Evolutionary conservation across 805 yeast genomes (phyloP), one percentile per base, ranked within the genome.

Genomic region (Yarrowia deformans): DNA sequence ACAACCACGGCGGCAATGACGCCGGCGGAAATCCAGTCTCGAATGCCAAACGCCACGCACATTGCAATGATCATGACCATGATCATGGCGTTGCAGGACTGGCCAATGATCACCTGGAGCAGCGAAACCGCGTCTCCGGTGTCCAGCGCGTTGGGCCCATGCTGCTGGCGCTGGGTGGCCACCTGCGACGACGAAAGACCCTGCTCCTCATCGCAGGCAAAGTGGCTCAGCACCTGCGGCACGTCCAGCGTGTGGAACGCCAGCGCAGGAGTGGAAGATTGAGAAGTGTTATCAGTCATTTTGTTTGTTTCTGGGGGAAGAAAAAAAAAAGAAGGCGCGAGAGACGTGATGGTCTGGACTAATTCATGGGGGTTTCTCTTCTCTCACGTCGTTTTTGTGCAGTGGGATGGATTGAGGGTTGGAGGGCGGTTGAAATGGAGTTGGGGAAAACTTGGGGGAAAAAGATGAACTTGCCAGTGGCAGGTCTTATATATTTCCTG

Each of bases 11-110:
- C 88, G 1, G 85, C 87, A 75, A 90, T 88, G 42, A 90, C 94
- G 67, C 94, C 95, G 68, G 93, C 95, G 7, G 91, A 87, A 72
- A 90, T 90, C 89, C 91, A 90, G 77, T 90, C 94, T 70, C 82
- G 81, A 72, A 90, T 88, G 19, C 89, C 93, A 67, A 89, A 82
- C 7, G 93, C 88, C 61, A 90, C 88, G n/a, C 86, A 77, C 90
- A 87, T 85, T 16, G 91, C 85, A 46, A 88, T 88, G 67, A 89
- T 78, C 73, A 89, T 81, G 9, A 90, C 94, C 72, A 90, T 78
- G 64, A 89, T 87, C 95, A 90, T 90, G 54, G 95, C 94, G 75
- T 90, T 90, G 77, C 87, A 87, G 1, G 87, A 80, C 73, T 90
- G 95, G 72, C 88, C 89, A 52, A 88, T 79, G 32, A 90, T 71